Conservation (phyloP, 495 filamentous ascomycete species). For the Sabuloglossum arenarium region DNA sequence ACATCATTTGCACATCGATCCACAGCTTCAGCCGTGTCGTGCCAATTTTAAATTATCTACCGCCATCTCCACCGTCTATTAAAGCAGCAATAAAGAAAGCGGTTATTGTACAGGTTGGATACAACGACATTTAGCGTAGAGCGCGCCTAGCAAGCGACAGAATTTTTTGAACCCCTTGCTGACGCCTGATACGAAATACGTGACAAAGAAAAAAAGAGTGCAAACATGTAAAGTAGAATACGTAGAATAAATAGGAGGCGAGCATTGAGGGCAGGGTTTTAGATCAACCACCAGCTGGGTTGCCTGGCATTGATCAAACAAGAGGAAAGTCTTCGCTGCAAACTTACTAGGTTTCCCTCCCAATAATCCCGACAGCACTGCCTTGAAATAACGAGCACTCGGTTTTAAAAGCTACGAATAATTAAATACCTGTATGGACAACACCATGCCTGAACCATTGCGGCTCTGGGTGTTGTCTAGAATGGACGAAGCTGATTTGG, state of each 20-base stretch:
- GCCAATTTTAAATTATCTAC: neutral
- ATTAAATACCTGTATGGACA: neutral
- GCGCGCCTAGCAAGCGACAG: neutral
- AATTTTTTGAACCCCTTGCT: neutral
- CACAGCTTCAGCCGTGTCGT: neutral
- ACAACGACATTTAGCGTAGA: neutral
- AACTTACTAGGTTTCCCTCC: neutral
- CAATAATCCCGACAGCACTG: neutral
- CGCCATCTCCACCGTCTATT: neutral
- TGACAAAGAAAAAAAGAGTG: neutral
- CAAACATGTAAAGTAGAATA: too few species aligned
- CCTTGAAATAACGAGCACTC: neutral
- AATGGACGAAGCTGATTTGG: neutral
- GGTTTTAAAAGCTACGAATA: neutral
- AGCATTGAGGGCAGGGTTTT: neutral
- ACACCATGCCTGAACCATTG: neutral
- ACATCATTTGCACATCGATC: too few species aligned
- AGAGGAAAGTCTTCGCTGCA: neutral
- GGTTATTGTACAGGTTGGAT: neutral
- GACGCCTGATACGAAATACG: neutral
- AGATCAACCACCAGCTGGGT: neutral
- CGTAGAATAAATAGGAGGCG: too few species aligned
- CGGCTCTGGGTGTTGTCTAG: neutral
- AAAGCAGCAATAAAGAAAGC: neutral
- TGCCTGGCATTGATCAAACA: neutral